These are phyloP conservation scores for Blastocystis sp. DNA, from an alignment of 352 stramenopile genomes.

Conservation along the genomic window DNA sequence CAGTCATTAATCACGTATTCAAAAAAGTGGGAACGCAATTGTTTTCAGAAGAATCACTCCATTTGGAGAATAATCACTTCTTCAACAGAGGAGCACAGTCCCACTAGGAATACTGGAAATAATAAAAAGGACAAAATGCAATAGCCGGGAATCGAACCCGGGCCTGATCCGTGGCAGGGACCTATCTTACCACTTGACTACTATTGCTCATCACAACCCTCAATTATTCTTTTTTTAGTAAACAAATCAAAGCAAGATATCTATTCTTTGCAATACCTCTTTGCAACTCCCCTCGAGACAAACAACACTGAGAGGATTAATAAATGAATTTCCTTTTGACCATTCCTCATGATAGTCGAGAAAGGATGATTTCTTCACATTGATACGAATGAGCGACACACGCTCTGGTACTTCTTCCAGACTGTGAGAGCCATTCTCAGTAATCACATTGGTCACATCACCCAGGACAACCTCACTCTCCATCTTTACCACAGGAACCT, in stretches of 20 bases:
- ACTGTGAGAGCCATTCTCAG: background rate
- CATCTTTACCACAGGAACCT: conserved; percentile 49
- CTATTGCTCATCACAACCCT: conserved; percentile 19
- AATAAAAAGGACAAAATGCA: conserved; percentile 40
- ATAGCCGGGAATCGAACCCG: conserved; percentile 61
- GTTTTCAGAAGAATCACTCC: background rate
- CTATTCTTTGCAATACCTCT: conserved; percentile 32
- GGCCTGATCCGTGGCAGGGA: conserved; percentile 60
- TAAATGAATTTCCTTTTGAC: conserved; percentile 25
- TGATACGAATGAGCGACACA: conserved; percentile 52
- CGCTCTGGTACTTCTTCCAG: background rate
- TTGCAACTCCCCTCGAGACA: conserved; percentile 25
- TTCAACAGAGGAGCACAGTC: background rate
- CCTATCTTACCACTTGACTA: conserved; percentile 62
- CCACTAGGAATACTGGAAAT: background rate
- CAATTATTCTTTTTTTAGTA: background rate
- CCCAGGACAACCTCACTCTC: conserved; percentile 53
- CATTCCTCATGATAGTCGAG: conserved; percentile 59
- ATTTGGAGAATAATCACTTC: background rate
- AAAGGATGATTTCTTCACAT: conserved; percentile 36
- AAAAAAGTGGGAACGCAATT: background rate
- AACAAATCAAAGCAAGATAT: background rate
- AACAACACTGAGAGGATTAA: background rate
- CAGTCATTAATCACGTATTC: background rate
- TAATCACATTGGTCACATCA: conserved; percentile 39